A percentile compares a stretch with the other conserved stretches of the same genome.
These are phyloP conservation scores for Trichoderma pleuroti DNA, from an alignment of 2,329 filamentous ascomycete genomes.

Conservation along the genomic window DNA sequence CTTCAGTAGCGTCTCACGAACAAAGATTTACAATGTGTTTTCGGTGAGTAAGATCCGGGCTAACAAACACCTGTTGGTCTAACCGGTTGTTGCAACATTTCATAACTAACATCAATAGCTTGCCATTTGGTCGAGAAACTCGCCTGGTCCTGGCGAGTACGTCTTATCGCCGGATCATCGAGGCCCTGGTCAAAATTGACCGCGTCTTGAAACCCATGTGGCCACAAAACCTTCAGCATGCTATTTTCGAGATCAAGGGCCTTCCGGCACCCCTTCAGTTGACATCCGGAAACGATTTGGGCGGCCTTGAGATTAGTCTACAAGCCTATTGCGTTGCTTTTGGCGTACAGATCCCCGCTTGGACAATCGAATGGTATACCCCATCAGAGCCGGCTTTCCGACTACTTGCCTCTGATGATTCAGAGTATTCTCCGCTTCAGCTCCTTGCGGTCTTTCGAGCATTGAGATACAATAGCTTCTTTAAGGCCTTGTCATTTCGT, in stretches of 20 bases:
- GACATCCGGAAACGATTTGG: constrained; percentile 53
- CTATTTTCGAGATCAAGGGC: constrained; percentile 51
- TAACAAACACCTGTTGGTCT: background rate
- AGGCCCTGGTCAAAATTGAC: constrained; percentile 52
- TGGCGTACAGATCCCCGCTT: constrained; percentile 46
- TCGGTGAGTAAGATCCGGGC: constrained; percentile 38
- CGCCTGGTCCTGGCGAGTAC: constrained; percentile 52
- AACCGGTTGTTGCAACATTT: background rate
- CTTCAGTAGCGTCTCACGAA: constrained; percentile 49
- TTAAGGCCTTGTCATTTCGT: constrained; percentile 54
- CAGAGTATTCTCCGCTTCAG: constrained; percentile 47
- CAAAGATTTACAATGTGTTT: constrained; percentile 56
- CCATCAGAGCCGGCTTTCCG: constrained; percentile 51
- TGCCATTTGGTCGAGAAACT: constrained; percentile 42
- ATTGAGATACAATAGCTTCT: constrained; percentile 57
- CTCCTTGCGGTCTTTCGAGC: constrained; percentile 55
- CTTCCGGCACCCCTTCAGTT: constrained; percentile 51
- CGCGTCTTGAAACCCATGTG: constrained; percentile 56
- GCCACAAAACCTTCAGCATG: constrained; percentile 53
- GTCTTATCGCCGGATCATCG: constrained; percentile 52
- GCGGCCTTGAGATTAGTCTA: constrained; percentile 52
- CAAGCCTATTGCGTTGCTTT: constrained; percentile 55
- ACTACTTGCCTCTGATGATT: constrained; percentile 42
- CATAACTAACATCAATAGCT: constrained; percentile 26
- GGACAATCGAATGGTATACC: constrained; percentile 46